Evolutionary conservation across 768 basidiomycete species (phyloP).

Genomic region (Tulasnella sp.): DNA sequence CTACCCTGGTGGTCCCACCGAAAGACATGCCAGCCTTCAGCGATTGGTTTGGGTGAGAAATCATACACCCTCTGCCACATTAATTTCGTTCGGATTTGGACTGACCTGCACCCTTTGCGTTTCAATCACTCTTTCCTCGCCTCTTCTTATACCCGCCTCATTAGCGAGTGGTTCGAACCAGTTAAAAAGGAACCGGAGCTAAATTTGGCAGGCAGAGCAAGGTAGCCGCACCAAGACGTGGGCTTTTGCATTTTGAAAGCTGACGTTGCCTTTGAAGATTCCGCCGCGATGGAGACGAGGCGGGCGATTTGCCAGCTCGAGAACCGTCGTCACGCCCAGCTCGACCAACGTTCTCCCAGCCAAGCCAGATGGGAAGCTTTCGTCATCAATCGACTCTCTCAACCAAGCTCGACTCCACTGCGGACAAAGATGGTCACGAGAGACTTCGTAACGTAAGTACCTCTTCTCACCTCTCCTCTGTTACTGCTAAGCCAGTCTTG

Average conservation of each 20-base stretch:
- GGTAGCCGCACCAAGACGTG: background rate
- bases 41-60: slow-evolving; percentile 84
- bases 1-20: slow-evolving; percentile 70
- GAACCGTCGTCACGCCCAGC: slow-evolving; percentile 58
- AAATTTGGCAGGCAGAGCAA: slow-evolving; percentile 26
- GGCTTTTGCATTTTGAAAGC: background rate
- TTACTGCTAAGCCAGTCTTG: background rate
- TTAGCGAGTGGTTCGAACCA: slow-evolving; percentile 31
- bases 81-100: slow-evolving; percentile 7
- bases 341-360: slow-evolving; percentile 59
- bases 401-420: slow-evolving; percentile 47
- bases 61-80: slow-evolving; percentile 17
- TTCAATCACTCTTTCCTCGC: background rate
- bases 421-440: slow-evolving; percentile 52
- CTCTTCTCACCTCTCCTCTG: slow-evolving; percentile 6
- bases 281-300: slow-evolving; percentile 68
- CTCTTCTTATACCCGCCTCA: background rate
- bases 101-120: slow-evolving; percentile 16
- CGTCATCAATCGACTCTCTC: slow-evolving; percentile 71
- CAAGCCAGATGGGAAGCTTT: slow-evolving; percentile 91
- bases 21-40: slow-evolving; percentile 74
- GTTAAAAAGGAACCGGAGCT: slow-evolving; percentile 66
- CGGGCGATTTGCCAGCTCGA: slow-evolving; percentile 29
- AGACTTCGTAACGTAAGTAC: slow-evolving; percentile 64
- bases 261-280: slow-evolving; percentile 32